These are phyloP conservation scores for Triglochin maritima DNA, from an alignment of 106 monocot genomes.

Conservation along the genomic window DNA sequence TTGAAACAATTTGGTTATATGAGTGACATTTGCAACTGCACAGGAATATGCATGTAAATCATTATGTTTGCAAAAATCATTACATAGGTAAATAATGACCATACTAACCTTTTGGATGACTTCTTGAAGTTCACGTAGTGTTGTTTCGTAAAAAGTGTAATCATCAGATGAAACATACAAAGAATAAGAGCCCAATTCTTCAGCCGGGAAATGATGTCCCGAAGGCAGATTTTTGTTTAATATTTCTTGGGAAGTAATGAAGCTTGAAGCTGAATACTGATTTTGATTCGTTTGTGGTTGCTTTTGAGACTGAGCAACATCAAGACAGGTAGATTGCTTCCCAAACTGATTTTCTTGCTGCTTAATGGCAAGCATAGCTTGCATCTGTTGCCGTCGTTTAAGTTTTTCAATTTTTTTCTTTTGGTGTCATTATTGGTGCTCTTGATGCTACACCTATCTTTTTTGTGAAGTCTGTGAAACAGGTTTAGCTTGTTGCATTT, in stretches of 20 bases:
- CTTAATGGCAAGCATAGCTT: conserved; percentile 86
- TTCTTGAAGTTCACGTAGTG: conserved; percentile 67
- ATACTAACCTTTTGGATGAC: conserved; percentile 49
- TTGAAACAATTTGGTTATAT: too few species aligned
- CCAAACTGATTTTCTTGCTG: conserved; percentile 74
- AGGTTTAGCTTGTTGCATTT: conserved; percentile 16
- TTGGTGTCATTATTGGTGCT: conserved; percentile 72
- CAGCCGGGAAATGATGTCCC: conserved; percentile 20
- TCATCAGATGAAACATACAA: conserved; percentile 30
- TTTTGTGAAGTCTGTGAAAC: conserved; percentile 1
- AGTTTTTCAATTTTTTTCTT: conserved; percentile 94
- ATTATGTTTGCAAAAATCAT: neutral
- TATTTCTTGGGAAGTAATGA: conserved; percentile 27
- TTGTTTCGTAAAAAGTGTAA: conserved; percentile 38
- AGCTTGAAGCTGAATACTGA: conserved; percentile 11
- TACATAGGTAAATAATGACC: neutral
- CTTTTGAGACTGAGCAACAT: conserved; percentile 26
- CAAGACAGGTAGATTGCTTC: conserved; percentile 30
- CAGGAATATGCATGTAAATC: conserved; percentile 1
- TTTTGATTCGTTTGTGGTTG: conserved; percentile 29
- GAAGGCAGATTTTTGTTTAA: conserved; percentile 24
- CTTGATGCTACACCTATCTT: conserved; percentile 8
- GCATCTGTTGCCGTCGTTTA: conserved; percentile 73
- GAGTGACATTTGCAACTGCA: too few species aligned
- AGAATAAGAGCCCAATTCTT: conserved; percentile 29